A percentile compares a stretch with the other conserved stretches of the same genome.
Evolutionary conservation across 257 asterid genomes (phyloP).

Genomic region (Solanum raphanifolium): DNA sequence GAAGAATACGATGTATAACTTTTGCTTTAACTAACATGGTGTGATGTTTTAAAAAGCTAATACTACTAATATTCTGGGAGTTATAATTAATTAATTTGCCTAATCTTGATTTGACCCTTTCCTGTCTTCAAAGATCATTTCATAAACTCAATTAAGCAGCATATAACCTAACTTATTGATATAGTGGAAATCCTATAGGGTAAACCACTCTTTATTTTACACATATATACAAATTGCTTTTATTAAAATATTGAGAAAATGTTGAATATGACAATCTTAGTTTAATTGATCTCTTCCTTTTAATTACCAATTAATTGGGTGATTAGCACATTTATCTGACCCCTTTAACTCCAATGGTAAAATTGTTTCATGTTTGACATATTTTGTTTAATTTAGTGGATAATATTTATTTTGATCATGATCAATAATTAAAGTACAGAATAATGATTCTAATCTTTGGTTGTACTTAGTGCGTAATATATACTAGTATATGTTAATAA

Average conservation of each 20-base stretch:
- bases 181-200: slow-evolving; percentile 17
- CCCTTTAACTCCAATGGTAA: not conserved
- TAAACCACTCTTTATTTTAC: not conserved
- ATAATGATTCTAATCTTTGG: not conserved
- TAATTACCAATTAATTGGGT: not conserved
- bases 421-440: not conserved
- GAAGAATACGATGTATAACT: not conserved
- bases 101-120: slow-evolving; percentile 37
- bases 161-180: slow-evolving; percentile 6
- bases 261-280: not conserved
- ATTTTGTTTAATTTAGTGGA: not conserved
- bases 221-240: not conserved
- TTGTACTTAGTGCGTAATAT: not conserved
- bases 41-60: slow-evolving; percentile 1
- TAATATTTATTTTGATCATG: not conserved
- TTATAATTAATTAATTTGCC: slow-evolving; percentile 14
- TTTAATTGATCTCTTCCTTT: not conserved
- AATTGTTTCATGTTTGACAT: not conserved
- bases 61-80: not conserved
- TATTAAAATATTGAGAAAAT: not conserved
- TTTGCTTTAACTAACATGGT: slow-evolving; percentile 48
- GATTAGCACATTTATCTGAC: not conserved
- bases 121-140: slow-evolving; percentile 27
- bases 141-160: not conserved
- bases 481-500: not conserved